Percentiles rank a stretch among this genome's conserved stretches.
Conservation (phyloP, 352 stramenopile species). For the Phytophthora constricta region DNA sequence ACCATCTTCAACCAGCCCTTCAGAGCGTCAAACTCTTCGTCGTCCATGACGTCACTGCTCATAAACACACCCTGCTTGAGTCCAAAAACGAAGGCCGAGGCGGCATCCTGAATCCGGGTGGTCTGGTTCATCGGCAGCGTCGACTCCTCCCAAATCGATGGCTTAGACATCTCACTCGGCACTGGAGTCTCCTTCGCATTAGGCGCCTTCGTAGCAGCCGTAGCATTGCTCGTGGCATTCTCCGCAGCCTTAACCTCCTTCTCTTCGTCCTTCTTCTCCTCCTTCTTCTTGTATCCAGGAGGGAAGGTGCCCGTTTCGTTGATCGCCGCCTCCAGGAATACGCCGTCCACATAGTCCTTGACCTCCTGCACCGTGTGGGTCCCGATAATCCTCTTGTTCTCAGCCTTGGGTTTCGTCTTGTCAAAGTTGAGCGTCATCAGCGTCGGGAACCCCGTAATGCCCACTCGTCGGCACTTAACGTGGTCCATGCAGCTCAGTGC, state of each 20-base stretch:
- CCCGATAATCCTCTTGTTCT: slow-evolving; percentile 81
- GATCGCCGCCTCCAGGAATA: slow-evolving; percentile 66
- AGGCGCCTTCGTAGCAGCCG: slow-evolving; percentile 17
- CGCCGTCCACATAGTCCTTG: slow-evolving; percentile 69
- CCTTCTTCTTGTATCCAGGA: slow-evolving; percentile 35
- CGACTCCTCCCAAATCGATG: slow-evolving; percentile 77
- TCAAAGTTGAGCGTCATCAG: slow-evolving; percentile 85
- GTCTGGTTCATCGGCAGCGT: slow-evolving; percentile 77
- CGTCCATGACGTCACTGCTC: slow-evolving; percentile 74
- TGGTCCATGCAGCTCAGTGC: slow-evolving; percentile 89
- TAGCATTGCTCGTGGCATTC: too few relatives aligned
- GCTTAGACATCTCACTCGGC: slow-evolving; percentile 21
- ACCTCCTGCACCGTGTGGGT: slow-evolving; percentile 84
- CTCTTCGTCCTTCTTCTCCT: slow-evolving; percentile 11
- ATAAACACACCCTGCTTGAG: slow-evolving; percentile 83
- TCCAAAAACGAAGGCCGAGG: slow-evolving; percentile 81
- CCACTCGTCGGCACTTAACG: slow-evolving; percentile 80
- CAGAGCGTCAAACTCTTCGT: slow-evolving; percentile 77
- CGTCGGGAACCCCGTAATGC: slow-evolving; percentile 84
- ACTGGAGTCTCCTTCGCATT: slow-evolving; percentile 11
- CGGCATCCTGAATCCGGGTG: slow-evolving; percentile 78
- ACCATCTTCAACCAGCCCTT: slow-evolving; percentile 83
- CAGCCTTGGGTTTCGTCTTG: slow-evolving; percentile 59
- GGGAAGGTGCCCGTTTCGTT: slow-evolving; percentile 75
- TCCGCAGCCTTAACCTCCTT: slow-evolving; percentile 11